phyloP scores from a whole-genome alignment of 2,329 filamentous ascomycete genomes.

The Neofusicoccum cordaticola region DNA sequence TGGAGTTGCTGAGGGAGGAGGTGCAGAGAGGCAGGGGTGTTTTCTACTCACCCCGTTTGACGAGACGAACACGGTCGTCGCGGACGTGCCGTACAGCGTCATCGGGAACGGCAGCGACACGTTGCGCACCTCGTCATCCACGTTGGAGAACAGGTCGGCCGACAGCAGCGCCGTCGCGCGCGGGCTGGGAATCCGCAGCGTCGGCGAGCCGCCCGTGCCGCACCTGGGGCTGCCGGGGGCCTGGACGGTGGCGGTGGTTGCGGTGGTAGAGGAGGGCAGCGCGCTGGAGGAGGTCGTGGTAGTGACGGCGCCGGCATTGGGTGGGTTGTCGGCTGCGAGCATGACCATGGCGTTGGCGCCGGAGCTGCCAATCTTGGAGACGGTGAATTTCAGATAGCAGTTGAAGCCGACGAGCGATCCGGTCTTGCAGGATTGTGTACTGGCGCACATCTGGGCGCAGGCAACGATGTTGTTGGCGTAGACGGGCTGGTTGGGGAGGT shows the following conservation, averaged over 20 bases:
- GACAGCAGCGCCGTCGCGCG: not conserved
- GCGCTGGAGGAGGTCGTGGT: not conserved
- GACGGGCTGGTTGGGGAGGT: not conserved
- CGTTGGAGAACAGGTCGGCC: not conserved
- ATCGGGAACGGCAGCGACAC: too few relatives aligned
- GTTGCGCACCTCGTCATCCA: not conserved
- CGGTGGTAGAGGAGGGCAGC: not conserved
- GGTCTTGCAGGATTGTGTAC: not conserved
- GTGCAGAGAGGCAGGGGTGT: not conserved
- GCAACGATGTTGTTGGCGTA: not conserved
- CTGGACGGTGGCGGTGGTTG: not conserved
- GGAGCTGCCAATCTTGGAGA: not conserved
- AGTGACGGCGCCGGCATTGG: not conserved
- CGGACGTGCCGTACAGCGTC: too few relatives aligned
- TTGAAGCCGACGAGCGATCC: not conserved
- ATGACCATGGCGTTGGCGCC: slow-evolving; percentile 1
- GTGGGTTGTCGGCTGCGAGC: not conserved
- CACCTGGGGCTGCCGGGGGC: not conserved
- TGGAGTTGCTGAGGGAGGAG: not conserved
- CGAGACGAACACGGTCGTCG: not conserved
- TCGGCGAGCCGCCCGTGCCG: not conserved
- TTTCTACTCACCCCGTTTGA: not conserved
- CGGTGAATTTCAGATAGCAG: slow-evolving; percentile 1
- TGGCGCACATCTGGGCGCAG: not conserved
- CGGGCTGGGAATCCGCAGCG: not conserved